Base-by-base conservation (phyloP, 768 basidiomycete genomes). In the Leccinum uliginosum region DNA sequence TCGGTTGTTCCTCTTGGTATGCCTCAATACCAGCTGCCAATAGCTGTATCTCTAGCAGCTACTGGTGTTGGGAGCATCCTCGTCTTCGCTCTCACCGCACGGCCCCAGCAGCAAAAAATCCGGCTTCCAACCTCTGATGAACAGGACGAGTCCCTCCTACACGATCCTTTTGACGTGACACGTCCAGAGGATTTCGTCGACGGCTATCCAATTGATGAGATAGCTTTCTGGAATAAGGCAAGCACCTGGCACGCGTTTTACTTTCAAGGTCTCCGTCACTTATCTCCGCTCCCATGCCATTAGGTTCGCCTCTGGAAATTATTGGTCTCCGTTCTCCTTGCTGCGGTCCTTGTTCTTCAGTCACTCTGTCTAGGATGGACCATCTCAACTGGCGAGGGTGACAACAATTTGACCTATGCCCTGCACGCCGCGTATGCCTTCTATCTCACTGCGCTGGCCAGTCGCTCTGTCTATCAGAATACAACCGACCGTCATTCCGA, bases 131-230 rank as follows among this genome's bases (percentile, higher is more conserved):
- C 69, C 12, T 59, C 59, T 24, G 59, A 60, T 9, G 71, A 63
- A 59, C 60, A 53, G 11, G 51, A 52, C 14, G 67, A 73, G 51
- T 38, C 70, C 1, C 58, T 71, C 2, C 50, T 64, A 44, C 67
- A 12, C 15, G 87, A 89, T 63, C 83, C 86, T 11, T 89, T 88
- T 65, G 81, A 84, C 66, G 84, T 93, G n/a, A 80, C 83, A 19
- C 83, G 67, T n/a, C 81, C 84, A 9, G 85, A 87, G 66, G 91
- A 93, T 62, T 61, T 81, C 34, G 57, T 84, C 12, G 85, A 89
- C 59, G 88, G 88, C 4, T 79, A 80, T 52, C 85, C 89, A 8
- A 74, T 89, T 40, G 71, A 87, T 23, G 85, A 80, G 51, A 75
- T 74, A 4, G 71, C 56, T 3, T 91, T 91, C 69, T 86, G 84